Conservation (phyloP, 192 early-diverging fungal genomes). For the Rhizophagus clarus region DNA sequence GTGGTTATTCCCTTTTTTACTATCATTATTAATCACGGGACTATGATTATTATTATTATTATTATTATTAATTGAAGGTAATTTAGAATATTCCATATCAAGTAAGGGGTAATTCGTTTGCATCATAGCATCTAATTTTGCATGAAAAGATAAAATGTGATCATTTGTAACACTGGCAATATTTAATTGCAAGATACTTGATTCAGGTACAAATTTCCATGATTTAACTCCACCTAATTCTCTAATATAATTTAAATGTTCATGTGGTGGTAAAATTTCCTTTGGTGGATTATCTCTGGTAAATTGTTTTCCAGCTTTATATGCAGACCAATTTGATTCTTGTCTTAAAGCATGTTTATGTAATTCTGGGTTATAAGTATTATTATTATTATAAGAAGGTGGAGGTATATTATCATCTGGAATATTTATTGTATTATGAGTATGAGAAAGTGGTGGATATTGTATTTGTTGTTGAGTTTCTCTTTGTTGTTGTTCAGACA, state of each 20-base stretch:
- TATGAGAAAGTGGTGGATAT: not conserved
- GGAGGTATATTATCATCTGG: not conserved
- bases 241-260: constrained; percentile 5
- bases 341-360: not conserved
- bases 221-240: constrained; percentile 5
- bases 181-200: not conserved
- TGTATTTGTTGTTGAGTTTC: not conserved
- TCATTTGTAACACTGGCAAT: not conserved
- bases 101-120: constrained; percentile 27
- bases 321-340: not conserved
- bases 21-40: no score
- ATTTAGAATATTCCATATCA: no score
- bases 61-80: no score
- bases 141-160: constrained; percentile 1
- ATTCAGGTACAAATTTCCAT: constrained; percentile 1
- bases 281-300: constrained; percentile 6
- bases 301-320: constrained; percentile 20
- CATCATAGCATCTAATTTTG: constrained; percentile 2
- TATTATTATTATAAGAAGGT: not conserved
- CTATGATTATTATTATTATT: no score
- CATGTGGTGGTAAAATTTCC: constrained; percentile 4
- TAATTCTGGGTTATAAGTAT: not conserved
- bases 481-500: not conserved
- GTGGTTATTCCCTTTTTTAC: no score
- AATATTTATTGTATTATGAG: no score